Evolutionary conservation across 495 filamentous ascomycete genomes (phyloP).

Genomic region (Trichocladium antarcticum): DNA sequence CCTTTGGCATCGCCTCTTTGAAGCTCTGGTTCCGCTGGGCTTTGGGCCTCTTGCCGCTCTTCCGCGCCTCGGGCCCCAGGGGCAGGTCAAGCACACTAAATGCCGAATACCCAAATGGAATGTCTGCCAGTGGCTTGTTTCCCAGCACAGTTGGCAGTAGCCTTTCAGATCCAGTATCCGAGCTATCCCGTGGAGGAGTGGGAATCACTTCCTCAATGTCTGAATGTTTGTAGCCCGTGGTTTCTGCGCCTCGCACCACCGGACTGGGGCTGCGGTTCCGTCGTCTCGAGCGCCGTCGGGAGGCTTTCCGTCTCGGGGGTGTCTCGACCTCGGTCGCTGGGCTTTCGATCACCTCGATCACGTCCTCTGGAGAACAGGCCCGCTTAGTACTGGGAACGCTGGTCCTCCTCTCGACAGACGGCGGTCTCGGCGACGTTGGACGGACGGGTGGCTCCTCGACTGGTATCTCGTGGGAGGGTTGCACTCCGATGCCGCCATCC

Average conservation of each 20-base stretch:
- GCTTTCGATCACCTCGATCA: conserved; percentile 36
- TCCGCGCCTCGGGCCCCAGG: conserved; percentile 33
- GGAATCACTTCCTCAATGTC: conserved; percentile 1
- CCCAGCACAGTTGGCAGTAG: conserved; percentile 33
- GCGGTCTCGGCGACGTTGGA: conserved; percentile 21
- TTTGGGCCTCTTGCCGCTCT: conserved; percentile 32
- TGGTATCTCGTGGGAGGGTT: conserved; percentile 19
- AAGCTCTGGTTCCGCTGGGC: conserved; percentile 36
- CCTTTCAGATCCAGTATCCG: conserved; percentile 20
- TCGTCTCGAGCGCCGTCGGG: conserved; percentile 5
- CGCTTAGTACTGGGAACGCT: conserved; percentile 17
- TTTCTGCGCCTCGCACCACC: conserved; percentile 14
- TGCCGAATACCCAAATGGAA: conserved; percentile 47
- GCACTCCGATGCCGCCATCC: conserved; percentile 21
- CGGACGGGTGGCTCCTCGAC: conserved; percentile 24
- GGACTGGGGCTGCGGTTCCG: conserved; percentile 14
- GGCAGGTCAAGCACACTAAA: conserved; percentile 46
- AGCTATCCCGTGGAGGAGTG: not conserved
- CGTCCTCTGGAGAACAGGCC: conserved; percentile 36
- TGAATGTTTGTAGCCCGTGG: conserved; percentile 14
- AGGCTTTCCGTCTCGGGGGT: conserved; percentile 17
- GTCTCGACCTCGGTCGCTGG: conserved; percentile 22
- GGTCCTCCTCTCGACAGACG: conserved; percentile 14
- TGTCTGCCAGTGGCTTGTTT: conserved; percentile 41
- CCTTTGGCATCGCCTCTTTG: conserved; percentile 44